Evolutionary conservation across 805 yeast species (phyloP).

Genomic region (Sungouiozyma intestinalis): DNA sequence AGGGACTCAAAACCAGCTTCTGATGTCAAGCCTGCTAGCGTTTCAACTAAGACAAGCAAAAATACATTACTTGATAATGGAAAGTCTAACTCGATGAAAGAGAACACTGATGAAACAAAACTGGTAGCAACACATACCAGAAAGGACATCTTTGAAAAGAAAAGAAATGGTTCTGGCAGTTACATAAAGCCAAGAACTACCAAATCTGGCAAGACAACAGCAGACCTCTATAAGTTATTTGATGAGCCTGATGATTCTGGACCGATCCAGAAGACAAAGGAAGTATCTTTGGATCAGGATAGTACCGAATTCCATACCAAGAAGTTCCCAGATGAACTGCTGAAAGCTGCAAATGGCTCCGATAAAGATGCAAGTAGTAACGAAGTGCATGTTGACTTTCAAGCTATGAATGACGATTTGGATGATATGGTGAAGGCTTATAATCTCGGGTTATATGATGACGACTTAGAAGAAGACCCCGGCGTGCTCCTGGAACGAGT

Average conservation of each 20-base stretch:
- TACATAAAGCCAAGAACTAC: not conserved
- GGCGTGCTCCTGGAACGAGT: constrained; percentile 47
- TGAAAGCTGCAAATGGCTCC: constrained; percentile 4
- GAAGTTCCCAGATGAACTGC: constrained; percentile 8
- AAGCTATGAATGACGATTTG: constrained; percentile 33
- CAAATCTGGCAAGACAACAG: not conserved
- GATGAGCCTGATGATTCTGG: constrained; percentile 1
- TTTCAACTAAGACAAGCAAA: not conserved
- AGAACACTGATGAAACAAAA: no score
- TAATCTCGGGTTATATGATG: constrained; percentile 49
- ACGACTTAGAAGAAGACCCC: constrained; percentile 40
- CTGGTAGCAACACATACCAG: not conserved
- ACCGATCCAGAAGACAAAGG: constrained; percentile 1
- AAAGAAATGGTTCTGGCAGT: not conserved
- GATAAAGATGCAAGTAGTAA: constrained; percentile 7
- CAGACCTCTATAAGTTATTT: not conserved
- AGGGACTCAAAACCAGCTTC: not conserved
- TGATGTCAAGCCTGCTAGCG: not conserved
- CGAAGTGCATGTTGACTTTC: constrained; percentile 32
- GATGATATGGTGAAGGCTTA: constrained; percentile 56
- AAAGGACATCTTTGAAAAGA: not conserved
- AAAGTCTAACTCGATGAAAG: no score
- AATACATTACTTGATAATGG: not conserved
- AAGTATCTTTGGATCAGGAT: not conserved
- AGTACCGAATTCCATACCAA: not conserved